Evolutionary conservation across 1,284 basidiomycete species (phyloP).

Genomic region (Ceratobasidium sp.): DNA sequence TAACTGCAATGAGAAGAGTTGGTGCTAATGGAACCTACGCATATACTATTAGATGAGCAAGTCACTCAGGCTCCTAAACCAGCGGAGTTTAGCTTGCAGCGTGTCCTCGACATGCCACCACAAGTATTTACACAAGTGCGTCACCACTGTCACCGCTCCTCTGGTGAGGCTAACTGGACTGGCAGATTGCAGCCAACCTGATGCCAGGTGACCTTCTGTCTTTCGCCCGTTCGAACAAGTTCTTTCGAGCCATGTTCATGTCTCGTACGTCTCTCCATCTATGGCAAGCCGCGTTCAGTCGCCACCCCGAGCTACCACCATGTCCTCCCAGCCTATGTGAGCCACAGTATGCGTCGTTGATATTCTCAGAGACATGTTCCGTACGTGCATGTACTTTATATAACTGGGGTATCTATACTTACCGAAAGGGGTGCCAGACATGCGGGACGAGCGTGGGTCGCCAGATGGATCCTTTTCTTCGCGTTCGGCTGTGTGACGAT

Average conservation of each 20-base stretch:
- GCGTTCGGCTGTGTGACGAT: too few species aligned
- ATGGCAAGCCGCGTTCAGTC: slow-evolving; percentile 47
- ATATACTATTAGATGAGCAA: too few species aligned
- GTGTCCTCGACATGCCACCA: neutral
- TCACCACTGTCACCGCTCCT: neutral
- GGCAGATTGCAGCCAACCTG: slow-evolving; percentile 52
- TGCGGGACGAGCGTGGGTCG: too few species aligned
- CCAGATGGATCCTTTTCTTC: too few species aligned
- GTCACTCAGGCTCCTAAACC: too few species aligned
- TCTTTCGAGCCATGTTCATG: slow-evolving; percentile 50
- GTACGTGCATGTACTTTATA: too few species aligned
- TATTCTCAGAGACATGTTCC: slow-evolving; percentile 48
- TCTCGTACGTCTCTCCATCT: slow-evolving; percentile 43
- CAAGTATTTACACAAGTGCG: neutral
- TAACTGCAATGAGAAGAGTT: too few species aligned
- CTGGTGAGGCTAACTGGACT: neutral
- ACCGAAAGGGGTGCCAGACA: too few species aligned
- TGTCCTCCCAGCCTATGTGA: slow-evolving; percentile 51
- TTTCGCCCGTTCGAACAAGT: slow-evolving; percentile 52
- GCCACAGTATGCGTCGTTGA: slow-evolving; percentile 50
- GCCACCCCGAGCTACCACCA: slow-evolving; percentile 45
- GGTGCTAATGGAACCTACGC: too few species aligned
- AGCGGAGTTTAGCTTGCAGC: too few species aligned
- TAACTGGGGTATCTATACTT: too few species aligned
- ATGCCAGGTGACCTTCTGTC: slow-evolving; percentile 53